Evolutionary conservation across 2,329 filamentous ascomycete genomes (phyloP), one percentile per base, ranked within the genome.

Genomic region (Nemania serpens): DNA sequence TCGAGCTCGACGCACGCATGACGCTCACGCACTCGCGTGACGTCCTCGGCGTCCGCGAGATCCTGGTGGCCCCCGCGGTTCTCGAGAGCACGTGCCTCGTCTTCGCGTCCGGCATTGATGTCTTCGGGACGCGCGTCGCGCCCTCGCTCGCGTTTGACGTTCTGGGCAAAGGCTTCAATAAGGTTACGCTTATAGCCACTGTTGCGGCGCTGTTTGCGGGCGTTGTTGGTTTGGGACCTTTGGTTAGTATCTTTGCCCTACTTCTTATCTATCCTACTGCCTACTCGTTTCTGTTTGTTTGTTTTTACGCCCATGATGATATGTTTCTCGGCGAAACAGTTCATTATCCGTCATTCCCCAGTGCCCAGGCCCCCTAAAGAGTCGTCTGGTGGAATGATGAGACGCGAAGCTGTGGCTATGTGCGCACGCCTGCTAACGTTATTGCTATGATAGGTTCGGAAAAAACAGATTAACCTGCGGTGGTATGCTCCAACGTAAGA

Each of bases 61-160:
- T 98, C 18, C 83, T 94, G 33, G 87, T 92, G 0, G 85, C 85
- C 17, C 91, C 93, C 0, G 91, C 92, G 1, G 75, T 92, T 4
- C 84, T 99, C 33, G 95, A 99, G 79, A 97, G 93, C 77, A 98
- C 95, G 1, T 94, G 90, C 70, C 75, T 98, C 57, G 84, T 99
- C 12, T 89, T 97, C 70, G 93, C 92, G 0, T 97, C 90, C 71
- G 95, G 95, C 3, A 75, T 92, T 13, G 95, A 99, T 74, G 79
- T 98, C 1, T 99, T 96, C 67, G 93, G 91, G 13, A 94, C 93
- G 1, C 82, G 93, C 54, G 85, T 96, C 11, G 86, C 89, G n/a
- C 95, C 95, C 0, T 97, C 92, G 75, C 87, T 90, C 69, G 85
- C 90, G 15, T 99, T 99, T 75, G 95, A 99, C 77, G 87, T 98